phyloP scores from a whole-genome alignment of 2,329 filamentous ascomycete species.

The Colletotrichum tofieldiae region DNA sequence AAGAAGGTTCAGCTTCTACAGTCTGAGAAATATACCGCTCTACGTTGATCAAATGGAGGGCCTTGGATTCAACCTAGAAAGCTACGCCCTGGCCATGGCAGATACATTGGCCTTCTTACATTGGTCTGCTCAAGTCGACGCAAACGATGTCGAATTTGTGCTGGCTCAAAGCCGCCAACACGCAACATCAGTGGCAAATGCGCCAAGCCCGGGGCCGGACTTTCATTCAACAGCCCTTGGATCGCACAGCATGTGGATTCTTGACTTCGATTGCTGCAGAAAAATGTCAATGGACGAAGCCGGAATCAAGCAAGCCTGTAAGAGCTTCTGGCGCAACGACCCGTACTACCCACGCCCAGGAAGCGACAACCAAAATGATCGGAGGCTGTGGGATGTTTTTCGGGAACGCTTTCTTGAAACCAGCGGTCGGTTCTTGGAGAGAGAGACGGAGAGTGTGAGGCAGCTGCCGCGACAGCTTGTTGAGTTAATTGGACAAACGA shows the following conservation, averaged over 20 bases:
- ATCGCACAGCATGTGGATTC: conserved; percentile 58
- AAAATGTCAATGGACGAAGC: conserved; percentile 53
- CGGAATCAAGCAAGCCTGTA: conserved; percentile 59
- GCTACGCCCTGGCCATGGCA: conserved; percentile 63
- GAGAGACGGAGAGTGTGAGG: conserved; percentile 17
- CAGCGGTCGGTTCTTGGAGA: neutral
- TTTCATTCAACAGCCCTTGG: conserved; percentile 47
- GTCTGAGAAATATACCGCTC: conserved; percentile 65
- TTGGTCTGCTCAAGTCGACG: conserved; percentile 65
- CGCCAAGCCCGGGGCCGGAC: no score
- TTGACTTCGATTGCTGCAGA: conserved; percentile 64
- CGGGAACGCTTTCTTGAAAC: neutral
- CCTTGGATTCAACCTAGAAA: conserved; percentile 51
- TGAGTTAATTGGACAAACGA: conserved; percentile 6
- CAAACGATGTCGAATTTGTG: conserved; percentile 71
- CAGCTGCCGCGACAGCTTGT: conserved; percentile 45
- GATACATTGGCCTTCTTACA: conserved; percentile 66
- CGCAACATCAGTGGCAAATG: neutral
- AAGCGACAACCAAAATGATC: conserved; percentile 23
- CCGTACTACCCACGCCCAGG: conserved; percentile 64
- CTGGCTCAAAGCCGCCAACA: conserved; percentile 51
- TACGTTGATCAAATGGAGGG: conserved; percentile 67
- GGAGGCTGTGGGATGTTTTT: conserved; percentile 47
- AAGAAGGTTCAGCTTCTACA: conserved; percentile 49
- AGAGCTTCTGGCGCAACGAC: conserved; percentile 65